Conservation (phyloP, 2,329 filamentous ascomycete genomes). For the Meredithiella fracta region DNA sequence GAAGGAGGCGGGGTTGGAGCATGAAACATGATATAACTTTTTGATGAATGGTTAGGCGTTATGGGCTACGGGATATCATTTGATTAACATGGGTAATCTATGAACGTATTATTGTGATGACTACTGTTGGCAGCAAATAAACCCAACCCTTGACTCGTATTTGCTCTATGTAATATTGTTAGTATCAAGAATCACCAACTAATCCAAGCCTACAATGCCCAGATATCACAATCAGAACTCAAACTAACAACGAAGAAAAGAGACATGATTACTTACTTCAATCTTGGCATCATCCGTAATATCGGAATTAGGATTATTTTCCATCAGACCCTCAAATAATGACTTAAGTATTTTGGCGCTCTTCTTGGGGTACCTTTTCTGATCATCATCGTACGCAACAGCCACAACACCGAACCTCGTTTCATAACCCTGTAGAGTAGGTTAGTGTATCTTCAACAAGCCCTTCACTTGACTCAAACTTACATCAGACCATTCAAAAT, state of each 20-base stretch:
- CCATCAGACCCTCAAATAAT: conserved; percentile 55
- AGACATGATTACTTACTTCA: neutral
- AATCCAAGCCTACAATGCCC: too few relatives aligned
- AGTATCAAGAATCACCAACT: too few relatives aligned
- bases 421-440: conserved; percentile 40
- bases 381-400: conserved; percentile 65
- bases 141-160: neutral
- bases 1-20: conserved; percentile 23
- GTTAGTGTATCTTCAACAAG: conserved; percentile 37
- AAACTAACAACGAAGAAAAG: neutral
- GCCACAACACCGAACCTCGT: conserved; percentile 72
- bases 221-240: too few relatives aligned
- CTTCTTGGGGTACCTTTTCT: conserved; percentile 72
- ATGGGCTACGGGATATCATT: neutral
- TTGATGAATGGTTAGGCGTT: neutral
- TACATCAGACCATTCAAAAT: conserved; percentile 75
- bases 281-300: neutral
- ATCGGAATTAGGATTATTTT: conserved; percentile 28
- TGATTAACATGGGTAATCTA: neutral
- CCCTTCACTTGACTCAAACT: conserved; percentile 25
- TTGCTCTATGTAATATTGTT: neutral
- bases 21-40: conserved; percentile 18
- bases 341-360: conserved; percentile 55
- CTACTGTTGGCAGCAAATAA: conserved; percentile 7
- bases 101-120: neutral